Conservation (phyloP, 768 basidiomycete species). For the Pulveroboletus frians region DNA sequence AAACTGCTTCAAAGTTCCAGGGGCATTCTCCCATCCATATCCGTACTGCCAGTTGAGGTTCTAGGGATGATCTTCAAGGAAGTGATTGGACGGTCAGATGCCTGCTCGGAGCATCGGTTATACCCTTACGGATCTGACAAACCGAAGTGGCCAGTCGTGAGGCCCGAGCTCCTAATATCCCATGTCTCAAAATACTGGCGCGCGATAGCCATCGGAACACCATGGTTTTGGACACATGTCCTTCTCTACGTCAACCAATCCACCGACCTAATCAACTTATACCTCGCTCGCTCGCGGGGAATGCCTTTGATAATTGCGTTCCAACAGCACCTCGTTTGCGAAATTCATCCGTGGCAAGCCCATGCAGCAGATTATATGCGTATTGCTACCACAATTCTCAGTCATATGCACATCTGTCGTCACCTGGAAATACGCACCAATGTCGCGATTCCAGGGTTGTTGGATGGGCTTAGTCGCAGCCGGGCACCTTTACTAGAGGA, state of each 20-base stretch:
- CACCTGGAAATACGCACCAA: slow-evolving; percentile 25
- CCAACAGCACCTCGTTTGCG: slow-evolving; percentile 19
- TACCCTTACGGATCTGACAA: slow-evolving; percentile 1
- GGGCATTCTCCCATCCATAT: slow-evolving; percentile 5
- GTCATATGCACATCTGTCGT: slow-evolving; percentile 24
- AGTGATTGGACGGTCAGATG: slow-evolving; percentile 6
- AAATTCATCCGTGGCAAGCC: slow-evolving; percentile 16
- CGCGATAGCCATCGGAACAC: slow-evolving; percentile 32
- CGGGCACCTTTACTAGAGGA: slow-evolving; percentile 25
- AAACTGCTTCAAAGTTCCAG: slow-evolving; percentile 1
- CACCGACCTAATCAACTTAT: slow-evolving; percentile 22
- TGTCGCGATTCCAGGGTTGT: slow-evolving; percentile 19
- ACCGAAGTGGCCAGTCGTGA: slow-evolving; percentile 6
- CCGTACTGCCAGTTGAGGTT: slow-evolving; percentile 25
- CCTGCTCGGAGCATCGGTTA: neutral
- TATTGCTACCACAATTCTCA: slow-evolving; percentile 22
- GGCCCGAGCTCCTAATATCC: slow-evolving; percentile 34
- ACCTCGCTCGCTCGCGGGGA: slow-evolving; percentile 25
- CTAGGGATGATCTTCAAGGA: slow-evolving; percentile 25
- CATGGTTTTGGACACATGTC: slow-evolving; percentile 38
- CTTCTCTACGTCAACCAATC: slow-evolving; percentile 26
- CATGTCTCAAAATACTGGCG: slow-evolving; percentile 43
- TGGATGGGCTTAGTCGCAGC: slow-evolving; percentile 19
- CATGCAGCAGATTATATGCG: slow-evolving; percentile 19
- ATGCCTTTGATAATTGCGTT: slow-evolving; percentile 21